Evolutionary conservation across 2,329 filamentous ascomycete genomes (phyloP), one percentile per base, ranked within the genome.

Genomic region (Venturia asperata): DNA sequence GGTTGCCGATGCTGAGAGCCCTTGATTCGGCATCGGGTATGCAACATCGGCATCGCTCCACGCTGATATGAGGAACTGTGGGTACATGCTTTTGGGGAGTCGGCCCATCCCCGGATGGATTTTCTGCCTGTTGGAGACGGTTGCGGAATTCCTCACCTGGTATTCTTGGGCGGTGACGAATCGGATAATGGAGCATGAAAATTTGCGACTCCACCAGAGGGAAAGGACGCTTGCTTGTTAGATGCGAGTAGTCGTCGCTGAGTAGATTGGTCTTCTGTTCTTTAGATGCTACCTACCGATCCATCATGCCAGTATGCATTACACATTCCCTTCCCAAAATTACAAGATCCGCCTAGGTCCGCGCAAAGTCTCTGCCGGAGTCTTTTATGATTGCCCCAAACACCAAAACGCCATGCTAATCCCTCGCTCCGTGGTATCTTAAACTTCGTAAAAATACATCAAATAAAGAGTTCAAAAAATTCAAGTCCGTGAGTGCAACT

Each of bases 391-490:
- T 27, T 27, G 15, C 21, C 47, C 15, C 11, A n/a, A n/a, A 58
- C 52, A 4, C 52, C 52, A 58, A 58, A 34, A 58, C 60, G 45
- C 60, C 60, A 43, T 61, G 60, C 60, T 61, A 61, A 42, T 61
- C 21, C 60, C 42, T 27, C 45, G 60, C 37, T n/a, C 60, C 37
- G 60, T 61, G 60, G 60, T 61, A 61, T 61, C 60, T 43, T 61
- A 43, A 42, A 45, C 60, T 61, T 61, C 60, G 37, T 61, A 27
- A 61, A 34, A 61, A 61, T 45, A 21, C 39, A 42, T 45, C 9
- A 39, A 61, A 61, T n/a, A n/a, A 61, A 61, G 3, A 24, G n/a
- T 15, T 17, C 9, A 52, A 61, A 27, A 43, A 27, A 5, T 34
- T 24, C 58, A 5, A 3, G 3, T 27, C n/a, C 9, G 9, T 17